A percentile compares a stretch with the other conserved stretches of the same genome.
Evolutionary conservation across 805 yeast species (phyloP).

Genomic region (Ogataea nitratoaversa): DNA sequence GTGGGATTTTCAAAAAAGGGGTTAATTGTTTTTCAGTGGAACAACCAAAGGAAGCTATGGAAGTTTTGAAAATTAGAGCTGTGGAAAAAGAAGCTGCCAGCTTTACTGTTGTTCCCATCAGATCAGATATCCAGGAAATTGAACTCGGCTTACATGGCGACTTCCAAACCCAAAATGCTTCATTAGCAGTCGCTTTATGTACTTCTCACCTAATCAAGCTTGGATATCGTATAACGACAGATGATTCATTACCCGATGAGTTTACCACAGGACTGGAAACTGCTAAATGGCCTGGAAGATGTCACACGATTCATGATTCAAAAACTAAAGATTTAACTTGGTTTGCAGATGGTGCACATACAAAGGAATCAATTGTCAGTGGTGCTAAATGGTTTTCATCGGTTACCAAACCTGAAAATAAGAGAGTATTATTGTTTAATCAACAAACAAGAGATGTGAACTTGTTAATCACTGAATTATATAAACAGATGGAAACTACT

Average conservation of each 20-base stretch:
- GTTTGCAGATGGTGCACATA: conserved; percentile 95
- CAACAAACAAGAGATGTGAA: conserved; percentile 91
- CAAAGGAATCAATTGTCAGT: conserved; percentile 79
- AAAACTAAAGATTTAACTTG: conserved; percentile 53
- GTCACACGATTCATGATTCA: conserved; percentile 57
- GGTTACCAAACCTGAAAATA: conserved; percentile 26
- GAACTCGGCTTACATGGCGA: conserved; percentile 76
- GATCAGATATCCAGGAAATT: conserved; percentile 36
- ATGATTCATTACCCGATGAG: conserved; percentile 40
- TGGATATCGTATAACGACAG: conserved; percentile 34
- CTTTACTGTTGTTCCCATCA: conserved; percentile 48
- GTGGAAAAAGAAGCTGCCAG: conserved; percentile 48
- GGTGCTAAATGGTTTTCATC: conserved; percentile 74
- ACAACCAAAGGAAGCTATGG: conserved; percentile 49
- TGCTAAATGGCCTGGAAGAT: conserved; percentile 94
- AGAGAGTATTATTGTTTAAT: conserved; percentile 68
- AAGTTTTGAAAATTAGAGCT: conserved; percentile 63
- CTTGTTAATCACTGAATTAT: conserved; percentile 53
- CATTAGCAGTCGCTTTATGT: conserved; percentile 75
- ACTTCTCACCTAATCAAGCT: conserved; percentile 51
- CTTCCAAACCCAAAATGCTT: conserved; percentile 82
- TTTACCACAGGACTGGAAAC: conserved; percentile 56
- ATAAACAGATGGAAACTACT: conserved; percentile 36
- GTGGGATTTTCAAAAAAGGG: conserved; percentile 79
- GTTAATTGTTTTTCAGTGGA: conserved; percentile 65